Conservation (phyloP, 352 stramenopile genomes). For the Phytophthora palmivora region DNA sequence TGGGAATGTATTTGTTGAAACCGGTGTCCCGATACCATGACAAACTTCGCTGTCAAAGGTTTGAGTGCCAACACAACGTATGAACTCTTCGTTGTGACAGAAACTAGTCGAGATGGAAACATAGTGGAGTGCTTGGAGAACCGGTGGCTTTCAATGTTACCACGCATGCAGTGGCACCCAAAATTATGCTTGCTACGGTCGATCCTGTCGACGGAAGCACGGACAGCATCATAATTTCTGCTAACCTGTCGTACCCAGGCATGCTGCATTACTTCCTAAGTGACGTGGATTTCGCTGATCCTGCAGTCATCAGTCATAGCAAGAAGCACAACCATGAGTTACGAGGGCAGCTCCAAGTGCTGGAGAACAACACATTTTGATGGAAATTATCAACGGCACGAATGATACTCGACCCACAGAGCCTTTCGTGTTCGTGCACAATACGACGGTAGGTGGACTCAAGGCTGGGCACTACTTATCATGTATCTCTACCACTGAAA, state of each 20-base stretch:
- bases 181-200: slow-evolving; percentile 65
- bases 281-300: slow-evolving; percentile 81
- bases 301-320: slow-evolving; percentile 50
- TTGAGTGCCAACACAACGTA: slow-evolving; percentile 68
- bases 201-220: slow-evolving; percentile 50
- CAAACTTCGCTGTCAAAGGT: slow-evolving; percentile 28
- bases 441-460: slow-evolving; percentile 57
- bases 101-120: slow-evolving; percentile 46
- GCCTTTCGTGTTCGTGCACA: slow-evolving; percentile 62
- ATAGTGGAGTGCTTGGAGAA: slow-evolving; percentile 58
- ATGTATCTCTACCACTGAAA: slow-evolving; percentile 85
- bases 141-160: slow-evolving; percentile 40
- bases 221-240: slow-evolving; percentile 60
- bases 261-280: slow-evolving; percentile 79
- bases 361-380: slow-evolving; percentile 49
- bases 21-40: slow-evolving; percentile 1
- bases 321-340: slow-evolving; percentile 42
- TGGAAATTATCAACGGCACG: slow-evolving; percentile 77
- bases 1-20: slow-evolving; percentile 15
- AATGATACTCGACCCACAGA: slow-evolving; percentile 74
- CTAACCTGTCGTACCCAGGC: slow-evolving; percentile 71
- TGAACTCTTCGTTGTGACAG: slow-evolving; percentile 53
- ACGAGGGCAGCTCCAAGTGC: slow-evolving; percentile 55
- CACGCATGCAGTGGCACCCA: slow-evolving; percentile 65
- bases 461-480: slow-evolving; percentile 64